Conservation (phyloP, 2,329 filamentous ascomycete species). For the Fusarium keratoplasticum region DNA sequence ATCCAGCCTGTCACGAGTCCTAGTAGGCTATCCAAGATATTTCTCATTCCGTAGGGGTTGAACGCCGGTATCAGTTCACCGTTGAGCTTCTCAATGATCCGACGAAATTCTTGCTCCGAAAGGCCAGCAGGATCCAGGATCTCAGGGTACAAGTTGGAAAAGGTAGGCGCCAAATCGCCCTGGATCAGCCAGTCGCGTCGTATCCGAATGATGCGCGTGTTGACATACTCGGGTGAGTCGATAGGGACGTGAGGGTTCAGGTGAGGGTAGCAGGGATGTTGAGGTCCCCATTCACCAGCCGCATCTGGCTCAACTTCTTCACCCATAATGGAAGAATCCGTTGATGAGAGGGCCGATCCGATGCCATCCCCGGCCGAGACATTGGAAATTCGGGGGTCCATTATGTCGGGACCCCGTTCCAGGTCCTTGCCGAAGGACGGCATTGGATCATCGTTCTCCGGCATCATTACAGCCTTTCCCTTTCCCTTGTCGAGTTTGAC, state of each 20-base stretch:
- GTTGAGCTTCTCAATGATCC: conserved; percentile 85
- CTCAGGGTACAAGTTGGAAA: conserved; percentile 95
- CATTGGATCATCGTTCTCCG: conserved; percentile 49
- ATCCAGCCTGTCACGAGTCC: conserved; percentile 91
- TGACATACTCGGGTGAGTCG: conserved; percentile 77
- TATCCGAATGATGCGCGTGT: conserved; percentile 91
- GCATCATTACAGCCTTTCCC: conserved; percentile 60
- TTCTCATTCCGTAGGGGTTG: conserved; percentile 79
- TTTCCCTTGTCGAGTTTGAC: conserved; percentile 63
- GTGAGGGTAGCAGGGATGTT: conserved; percentile 95
- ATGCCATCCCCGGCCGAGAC: conserved; percentile 63
- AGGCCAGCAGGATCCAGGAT: conserved; percentile 88
- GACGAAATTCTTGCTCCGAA: conserved; percentile 86
- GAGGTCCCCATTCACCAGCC: conserved; percentile 89
- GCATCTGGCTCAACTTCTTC: conserved; percentile 74
- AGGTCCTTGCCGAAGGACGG: conserved; percentile 63
- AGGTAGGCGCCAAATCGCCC: conserved; percentile 91
- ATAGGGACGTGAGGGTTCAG: conserved; percentile 90
- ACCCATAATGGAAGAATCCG: conserved; percentile 71
- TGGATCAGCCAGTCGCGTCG: conserved; percentile 90
- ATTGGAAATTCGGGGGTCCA: conserved; percentile 59
- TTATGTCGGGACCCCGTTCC: conserved; percentile 63
- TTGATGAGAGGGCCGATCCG: conserved; percentile 66
- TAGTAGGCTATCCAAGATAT: conserved; percentile 82
- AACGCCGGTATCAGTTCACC: conserved; percentile 80